These are phyloP conservation scores for Sarocladiaceae sp. DNA, from an alignment of 2,329 filamentous ascomycete species.

Conservation along the genomic window DNA sequence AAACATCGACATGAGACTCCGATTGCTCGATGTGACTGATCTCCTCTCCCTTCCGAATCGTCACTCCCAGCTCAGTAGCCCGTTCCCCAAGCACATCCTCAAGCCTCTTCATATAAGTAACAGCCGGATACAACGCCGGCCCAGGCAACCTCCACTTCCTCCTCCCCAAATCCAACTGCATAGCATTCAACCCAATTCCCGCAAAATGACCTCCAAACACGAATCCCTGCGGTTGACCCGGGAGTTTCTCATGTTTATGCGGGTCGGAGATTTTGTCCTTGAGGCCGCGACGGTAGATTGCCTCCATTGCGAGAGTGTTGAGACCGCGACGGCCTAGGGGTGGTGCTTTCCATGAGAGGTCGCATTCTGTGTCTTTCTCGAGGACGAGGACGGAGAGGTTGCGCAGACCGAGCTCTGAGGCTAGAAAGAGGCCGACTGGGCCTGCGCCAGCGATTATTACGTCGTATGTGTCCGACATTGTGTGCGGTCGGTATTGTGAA, in stretches of 20 bases:
- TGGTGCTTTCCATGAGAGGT: constrained; percentile 21
- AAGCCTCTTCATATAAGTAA: constrained; percentile 19
- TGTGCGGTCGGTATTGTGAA: background rate
- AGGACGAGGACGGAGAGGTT: constrained; percentile 30
- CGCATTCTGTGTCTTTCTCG: constrained; percentile 18
- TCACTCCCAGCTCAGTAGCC: constrained; percentile 22
- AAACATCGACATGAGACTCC: constrained; percentile 18
- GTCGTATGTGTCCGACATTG: constrained; percentile 20
- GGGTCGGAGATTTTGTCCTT: constrained; percentile 22
- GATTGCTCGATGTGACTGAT: constrained; percentile 19
- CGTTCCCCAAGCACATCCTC: constrained; percentile 17
- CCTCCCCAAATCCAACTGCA: constrained; percentile 22
- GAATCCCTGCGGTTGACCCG: constrained; percentile 18
- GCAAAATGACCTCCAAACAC: constrained; percentile 29
- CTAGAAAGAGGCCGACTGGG: constrained; percentile 30
- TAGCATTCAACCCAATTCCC: constrained; percentile 22
- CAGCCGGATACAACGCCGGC: constrained; percentile 18
- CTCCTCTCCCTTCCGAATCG: constrained; percentile 21
- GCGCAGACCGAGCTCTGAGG: constrained; percentile 29
- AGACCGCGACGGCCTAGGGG: constrained; percentile 26
- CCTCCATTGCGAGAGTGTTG: constrained; percentile 28
- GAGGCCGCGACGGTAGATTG: constrained; percentile 33
- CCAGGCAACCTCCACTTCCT: constrained; percentile 27
- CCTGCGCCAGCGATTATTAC: constrained; percentile 31
- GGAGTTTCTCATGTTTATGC: constrained; percentile 4